Conservation (phyloP, 2,329 filamentous ascomycete genomes). For the Ceratocystis harringtonii region DNA sequence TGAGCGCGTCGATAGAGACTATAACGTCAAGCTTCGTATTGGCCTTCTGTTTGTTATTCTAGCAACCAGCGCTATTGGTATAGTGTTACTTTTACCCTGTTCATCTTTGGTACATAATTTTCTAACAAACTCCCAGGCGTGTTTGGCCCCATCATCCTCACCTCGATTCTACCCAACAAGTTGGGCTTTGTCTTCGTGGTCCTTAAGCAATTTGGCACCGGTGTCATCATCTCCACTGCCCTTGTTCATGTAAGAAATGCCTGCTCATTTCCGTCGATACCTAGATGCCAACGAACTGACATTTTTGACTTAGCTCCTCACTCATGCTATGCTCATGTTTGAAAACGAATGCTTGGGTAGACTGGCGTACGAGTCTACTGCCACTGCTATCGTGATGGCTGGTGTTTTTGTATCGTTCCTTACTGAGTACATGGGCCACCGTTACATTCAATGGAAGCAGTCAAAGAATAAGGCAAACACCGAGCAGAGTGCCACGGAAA, state of each 20-base stretch:
- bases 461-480: slow-evolving; percentile 24
- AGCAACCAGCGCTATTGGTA: slow-evolving; percentile 49
- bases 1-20: slow-evolving; percentile 35
- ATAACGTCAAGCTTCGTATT: slow-evolving; percentile 53
- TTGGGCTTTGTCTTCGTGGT: slow-evolving; percentile 40
- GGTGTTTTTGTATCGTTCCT: slow-evolving; percentile 59
- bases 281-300: not conserved
- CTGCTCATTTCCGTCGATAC: not conserved
- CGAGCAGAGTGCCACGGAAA: slow-evolving; percentile 20
- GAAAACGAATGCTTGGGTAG: slow-evolving; percentile 51
- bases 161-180: slow-evolving; percentile 39
- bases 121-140: slow-evolving; percentile 30
- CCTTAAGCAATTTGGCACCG: slow-evolving; percentile 60
- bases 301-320: slow-evolving; percentile 43
- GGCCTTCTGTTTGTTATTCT: slow-evolving; percentile 60
- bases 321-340: slow-evolving; percentile 60
- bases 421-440: slow-evolving; percentile 51
- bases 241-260: slow-evolving; percentile 44
- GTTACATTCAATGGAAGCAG: slow-evolving; percentile 31
- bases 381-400: slow-evolving; percentile 57
- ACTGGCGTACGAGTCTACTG: slow-evolving; percentile 52
- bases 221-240: slow-evolving; percentile 56
- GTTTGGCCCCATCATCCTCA: slow-evolving; percentile 50
- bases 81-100: slow-evolving; percentile 9
- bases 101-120: not conserved